phyloP scores from a whole-genome alignment of 805 yeast species.

The Candida odintsovae region DNA sequence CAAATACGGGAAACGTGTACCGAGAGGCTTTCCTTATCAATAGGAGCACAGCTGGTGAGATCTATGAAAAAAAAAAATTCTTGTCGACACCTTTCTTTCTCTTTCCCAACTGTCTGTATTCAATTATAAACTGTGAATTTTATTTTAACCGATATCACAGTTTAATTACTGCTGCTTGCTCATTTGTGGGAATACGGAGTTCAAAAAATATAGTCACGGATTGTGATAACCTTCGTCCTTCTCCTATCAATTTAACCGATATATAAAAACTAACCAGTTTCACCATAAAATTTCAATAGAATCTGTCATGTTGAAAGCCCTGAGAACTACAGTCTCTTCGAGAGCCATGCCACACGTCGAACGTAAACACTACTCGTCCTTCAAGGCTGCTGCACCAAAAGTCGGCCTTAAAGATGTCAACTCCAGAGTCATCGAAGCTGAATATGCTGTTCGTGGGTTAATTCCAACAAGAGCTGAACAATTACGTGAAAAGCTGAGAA shows the following conservation, averaged over 20 bases:
- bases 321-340: neutral
- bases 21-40: too few relatives aligned
- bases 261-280: neutral
- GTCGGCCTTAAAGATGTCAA: conserved; percentile 54
- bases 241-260: neutral
- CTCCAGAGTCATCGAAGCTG: conserved; percentile 71
- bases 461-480: conserved; percentile 94
- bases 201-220: neutral
- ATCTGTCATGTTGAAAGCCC: neutral
- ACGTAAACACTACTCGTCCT: neutral
- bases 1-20: too few relatives aligned
- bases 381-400: conserved; percentile 26
- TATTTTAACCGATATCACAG: too few relatives aligned
- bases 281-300: neutral
- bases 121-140: too few relatives aligned
- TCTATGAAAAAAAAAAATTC: too few relatives aligned
- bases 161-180: neutral
- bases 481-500: conserved; percentile 49
- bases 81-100: too few relatives aligned
- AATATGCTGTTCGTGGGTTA: conserved; percentile 93
- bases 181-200: neutral
- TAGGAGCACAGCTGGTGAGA: too few relatives aligned
- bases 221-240: neutral
- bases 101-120: too few relatives aligned
- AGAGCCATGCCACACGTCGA: neutral